Conservation (phyloP, 768 basidiomycete species). For the Suillus cothurnatus region DNA sequence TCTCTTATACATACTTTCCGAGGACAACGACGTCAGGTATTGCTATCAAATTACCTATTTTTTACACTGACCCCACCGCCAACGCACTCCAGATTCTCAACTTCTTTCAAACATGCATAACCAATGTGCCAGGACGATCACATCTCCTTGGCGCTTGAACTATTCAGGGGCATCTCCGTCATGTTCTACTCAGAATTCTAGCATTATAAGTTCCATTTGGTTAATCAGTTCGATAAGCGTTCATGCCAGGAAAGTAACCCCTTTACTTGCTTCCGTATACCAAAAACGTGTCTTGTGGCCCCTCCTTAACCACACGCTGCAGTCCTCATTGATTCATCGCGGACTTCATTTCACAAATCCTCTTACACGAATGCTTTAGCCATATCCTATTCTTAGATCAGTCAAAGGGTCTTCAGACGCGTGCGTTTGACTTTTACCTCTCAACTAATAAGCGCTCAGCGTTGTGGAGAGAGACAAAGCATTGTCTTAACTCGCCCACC, state of each 20-base stretch:
- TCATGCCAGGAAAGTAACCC: constrained; percentile 3
- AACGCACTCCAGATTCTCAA: constrained; percentile 1
- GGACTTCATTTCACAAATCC: neutral
- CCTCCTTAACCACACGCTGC: neutral
- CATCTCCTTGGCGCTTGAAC: neutral
- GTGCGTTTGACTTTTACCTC: neutral
- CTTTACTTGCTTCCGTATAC: neutral
- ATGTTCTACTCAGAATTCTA: neutral
- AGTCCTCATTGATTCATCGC: constrained; percentile 4
- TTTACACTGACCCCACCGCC: constrained; percentile 5
- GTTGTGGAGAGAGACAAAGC: neutral
- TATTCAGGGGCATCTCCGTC: constrained; percentile 1
- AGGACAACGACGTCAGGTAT: neutral
- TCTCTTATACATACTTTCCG: neutral
- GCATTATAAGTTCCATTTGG: too few relatives aligned
- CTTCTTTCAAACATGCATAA: neutral
- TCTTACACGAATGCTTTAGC: neutral
- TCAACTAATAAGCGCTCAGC: neutral
- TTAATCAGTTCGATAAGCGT: neutral
- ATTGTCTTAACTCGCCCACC: neutral
- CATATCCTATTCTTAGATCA: neutral
- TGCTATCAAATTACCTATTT: neutral
- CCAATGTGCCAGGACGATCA: constrained; percentile 3
- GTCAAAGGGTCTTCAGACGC: neutral
- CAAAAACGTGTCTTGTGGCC: neutral